Evolutionary conservation across 164 flowering plant genomes (phyloP).

Genomic region (Amborella trichopoda): DNA sequence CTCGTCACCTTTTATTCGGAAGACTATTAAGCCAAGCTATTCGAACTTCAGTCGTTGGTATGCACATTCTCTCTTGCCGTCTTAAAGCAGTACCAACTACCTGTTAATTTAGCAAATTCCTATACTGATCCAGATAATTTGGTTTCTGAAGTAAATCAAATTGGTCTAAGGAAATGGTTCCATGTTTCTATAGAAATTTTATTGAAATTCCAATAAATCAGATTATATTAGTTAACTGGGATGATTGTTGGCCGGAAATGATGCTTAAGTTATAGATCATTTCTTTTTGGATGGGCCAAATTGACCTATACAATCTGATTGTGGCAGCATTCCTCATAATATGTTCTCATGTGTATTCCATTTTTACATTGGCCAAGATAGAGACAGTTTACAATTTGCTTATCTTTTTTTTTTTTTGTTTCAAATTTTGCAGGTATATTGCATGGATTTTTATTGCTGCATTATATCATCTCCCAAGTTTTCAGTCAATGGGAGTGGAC

Average conservation of each 20-base stretch:
- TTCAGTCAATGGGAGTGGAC: slow-evolving; percentile 99
- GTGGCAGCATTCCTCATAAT: too few relatives aligned
- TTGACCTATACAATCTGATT: too few relatives aligned
- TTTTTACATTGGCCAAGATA: too few relatives aligned
- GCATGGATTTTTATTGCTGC: slow-evolving; percentile 94
- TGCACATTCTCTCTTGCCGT: slow-evolving; percentile 9
- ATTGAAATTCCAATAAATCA: too few relatives aligned
- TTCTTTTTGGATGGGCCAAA: too few relatives aligned
- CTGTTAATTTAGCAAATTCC: too few relatives aligned
- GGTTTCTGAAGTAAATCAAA: not conserved
- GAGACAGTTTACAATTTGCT: too few relatives aligned
- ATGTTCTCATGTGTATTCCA: too few relatives aligned
- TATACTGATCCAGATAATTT: not conserved
- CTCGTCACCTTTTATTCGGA: slow-evolving; percentile 89
- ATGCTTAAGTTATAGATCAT: too few relatives aligned
- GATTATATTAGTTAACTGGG: too few relatives aligned
- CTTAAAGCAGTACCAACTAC: not conserved
- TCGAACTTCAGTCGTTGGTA: slow-evolving; percentile 97
- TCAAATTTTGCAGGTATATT: slow-evolving; percentile 56
- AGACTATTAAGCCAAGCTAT: slow-evolving; percentile 93
- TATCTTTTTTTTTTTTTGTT: too few relatives aligned
- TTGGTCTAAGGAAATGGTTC: not conserved
- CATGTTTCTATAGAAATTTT: not conserved
- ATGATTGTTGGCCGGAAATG: too few relatives aligned
- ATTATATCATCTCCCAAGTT: slow-evolving; percentile 95